A percentile compares a stretch with the other conserved stretches of the same genome.
Conservation (phyloP, 805 yeast genomes). For the Starmerella khaoyaiensis region DNA sequence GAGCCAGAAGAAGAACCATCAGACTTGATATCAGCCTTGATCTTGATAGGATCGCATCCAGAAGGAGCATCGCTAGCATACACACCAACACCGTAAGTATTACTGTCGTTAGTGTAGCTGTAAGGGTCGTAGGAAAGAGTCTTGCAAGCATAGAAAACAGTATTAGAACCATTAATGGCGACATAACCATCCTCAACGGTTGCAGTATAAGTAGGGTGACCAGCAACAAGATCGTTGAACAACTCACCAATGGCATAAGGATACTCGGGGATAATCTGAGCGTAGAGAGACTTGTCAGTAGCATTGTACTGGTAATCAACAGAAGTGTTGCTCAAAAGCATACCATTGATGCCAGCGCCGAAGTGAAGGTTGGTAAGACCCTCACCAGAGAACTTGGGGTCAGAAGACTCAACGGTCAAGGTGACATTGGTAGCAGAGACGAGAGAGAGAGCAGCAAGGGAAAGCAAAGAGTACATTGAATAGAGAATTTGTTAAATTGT, state of each 20-base stretch:
- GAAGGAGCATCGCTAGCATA: slow-evolving; percentile 3
- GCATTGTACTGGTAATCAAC: slow-evolving; percentile 1
- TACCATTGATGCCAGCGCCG: slow-evolving; percentile 17
- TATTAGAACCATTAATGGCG: slow-evolving; percentile 12
- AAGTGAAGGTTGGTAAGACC: slow-evolving; percentile 10
- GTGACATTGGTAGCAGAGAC: slow-evolving; percentile 4
- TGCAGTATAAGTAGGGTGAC: background rate
- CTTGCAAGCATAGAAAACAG: slow-evolving; percentile 15
- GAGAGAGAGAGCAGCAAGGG: slow-evolving; percentile 3
- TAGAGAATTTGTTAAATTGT: too few relatives aligned
- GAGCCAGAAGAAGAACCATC: background rate
- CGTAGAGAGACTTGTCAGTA: background rate
- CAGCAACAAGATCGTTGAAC: background rate
- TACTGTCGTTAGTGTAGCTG: slow-evolving; percentile 1
- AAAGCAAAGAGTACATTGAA: slow-evolving; percentile 1
- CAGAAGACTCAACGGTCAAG: slow-evolving; percentile 8
- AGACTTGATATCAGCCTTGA: background rate
- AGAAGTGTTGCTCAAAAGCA: slow-evolving; percentile 1
- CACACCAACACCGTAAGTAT: slow-evolving; percentile 8
- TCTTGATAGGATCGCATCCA: slow-evolving; percentile 12
- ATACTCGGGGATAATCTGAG: too few relatives aligned
- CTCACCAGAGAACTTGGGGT: slow-evolving; percentile 1
- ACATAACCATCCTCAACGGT: slow-evolving; percentile 3
- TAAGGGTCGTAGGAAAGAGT: slow-evolving; percentile 13
- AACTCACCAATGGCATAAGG: background rate